A percentile compares a stretch with the other conserved stretches of the same genome.
These are phyloP conservation scores for Melaleuca alternifolia DNA, from an alignment of 345 rosid species.

Conservation along the genomic window DNA sequence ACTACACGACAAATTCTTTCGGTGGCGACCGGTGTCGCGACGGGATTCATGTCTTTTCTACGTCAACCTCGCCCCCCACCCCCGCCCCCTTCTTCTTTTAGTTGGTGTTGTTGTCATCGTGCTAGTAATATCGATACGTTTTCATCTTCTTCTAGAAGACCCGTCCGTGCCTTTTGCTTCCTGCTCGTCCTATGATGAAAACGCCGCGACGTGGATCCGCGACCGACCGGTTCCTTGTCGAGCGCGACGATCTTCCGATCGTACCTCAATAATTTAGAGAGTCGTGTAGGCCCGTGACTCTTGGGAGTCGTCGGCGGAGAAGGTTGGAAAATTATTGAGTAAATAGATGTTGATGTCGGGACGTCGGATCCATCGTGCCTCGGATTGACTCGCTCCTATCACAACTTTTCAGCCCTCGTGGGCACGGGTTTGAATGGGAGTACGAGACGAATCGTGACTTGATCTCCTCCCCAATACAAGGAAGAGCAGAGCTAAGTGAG, in stretches of 20 bases:
- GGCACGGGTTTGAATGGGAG: background rate
- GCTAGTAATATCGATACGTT: background rate
- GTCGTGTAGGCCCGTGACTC: background rate
- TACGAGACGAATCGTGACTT: background rate
- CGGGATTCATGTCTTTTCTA: background rate
- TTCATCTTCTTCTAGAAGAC: background rate
- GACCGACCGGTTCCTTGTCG: background rate
- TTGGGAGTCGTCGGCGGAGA: too few relatives aligned
- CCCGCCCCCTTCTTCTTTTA: too few relatives aligned
- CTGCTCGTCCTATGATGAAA: background rate
- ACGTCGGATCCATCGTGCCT: background rate
- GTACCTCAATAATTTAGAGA: fast-evolving
- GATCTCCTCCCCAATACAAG: background rate
- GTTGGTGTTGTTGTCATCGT: too few relatives aligned
- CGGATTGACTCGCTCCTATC: background rate
- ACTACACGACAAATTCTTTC: background rate
- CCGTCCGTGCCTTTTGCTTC: background rate
- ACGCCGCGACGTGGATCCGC: background rate
- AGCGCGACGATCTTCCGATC: background rate
- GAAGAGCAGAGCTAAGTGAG: background rate
- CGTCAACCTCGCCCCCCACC: background rate
- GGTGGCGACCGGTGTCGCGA: background rate
- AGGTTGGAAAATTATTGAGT: background rate
- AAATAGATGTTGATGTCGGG: background rate
- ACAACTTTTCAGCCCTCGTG: background rate